These are phyloP conservation scores for Rhinocladiella mackenziei DNA, from an alignment of 2,329 filamentous ascomycete species.

Conservation along the genomic window DNA sequence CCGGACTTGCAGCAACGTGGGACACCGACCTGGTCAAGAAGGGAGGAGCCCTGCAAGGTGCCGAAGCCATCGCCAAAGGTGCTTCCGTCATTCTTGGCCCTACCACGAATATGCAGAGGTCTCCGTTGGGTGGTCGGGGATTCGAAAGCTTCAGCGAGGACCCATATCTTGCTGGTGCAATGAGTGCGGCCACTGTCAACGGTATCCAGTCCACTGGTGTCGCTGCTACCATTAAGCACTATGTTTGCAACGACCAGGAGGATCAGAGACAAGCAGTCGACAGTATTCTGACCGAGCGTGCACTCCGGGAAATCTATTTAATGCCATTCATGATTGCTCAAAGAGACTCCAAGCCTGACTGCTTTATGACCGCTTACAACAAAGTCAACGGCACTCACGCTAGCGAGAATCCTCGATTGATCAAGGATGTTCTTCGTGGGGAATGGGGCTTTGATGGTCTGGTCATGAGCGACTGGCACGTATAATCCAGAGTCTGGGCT, in stretches of 20 bases:
- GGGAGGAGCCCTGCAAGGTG: slow-evolving; percentile 66
- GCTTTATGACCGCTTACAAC: slow-evolving; percentile 59
- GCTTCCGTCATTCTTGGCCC: slow-evolving; percentile 71
- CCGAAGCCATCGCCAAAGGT: slow-evolving; percentile 68
- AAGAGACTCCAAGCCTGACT: slow-evolving; percentile 52
- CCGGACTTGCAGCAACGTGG: slow-evolving; percentile 76
- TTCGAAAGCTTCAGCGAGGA: slow-evolving; percentile 88
- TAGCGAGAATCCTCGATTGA: slow-evolving; percentile 41
- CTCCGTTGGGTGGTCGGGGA: slow-evolving; percentile 76
- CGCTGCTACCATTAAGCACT: slow-evolving; percentile 71
- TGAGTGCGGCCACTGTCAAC: slow-evolving; percentile 68
- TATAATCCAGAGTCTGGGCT: background rate
- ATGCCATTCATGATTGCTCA: slow-evolving; percentile 61
- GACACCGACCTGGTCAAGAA: slow-evolving; percentile 66
- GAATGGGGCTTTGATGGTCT: slow-evolving; percentile 47
- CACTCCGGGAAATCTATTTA: slow-evolving; percentile 60
- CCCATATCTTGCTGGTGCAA: slow-evolving; percentile 68
- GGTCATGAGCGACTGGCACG: slow-evolving; percentile 46
- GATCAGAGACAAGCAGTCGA: slow-evolving; percentile 43
- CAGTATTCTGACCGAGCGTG: slow-evolving; percentile 47
- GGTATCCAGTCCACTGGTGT: slow-evolving; percentile 70
- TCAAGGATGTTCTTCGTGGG: slow-evolving; percentile 43
- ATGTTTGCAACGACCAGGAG: slow-evolving; percentile 47
- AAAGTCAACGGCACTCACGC: slow-evolving; percentile 51
- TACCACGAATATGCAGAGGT: slow-evolving; percentile 76